phyloP scores from a whole-genome alignment of 805 yeast genomes.

The Isabelozyma pseudorhagii region DNA sequence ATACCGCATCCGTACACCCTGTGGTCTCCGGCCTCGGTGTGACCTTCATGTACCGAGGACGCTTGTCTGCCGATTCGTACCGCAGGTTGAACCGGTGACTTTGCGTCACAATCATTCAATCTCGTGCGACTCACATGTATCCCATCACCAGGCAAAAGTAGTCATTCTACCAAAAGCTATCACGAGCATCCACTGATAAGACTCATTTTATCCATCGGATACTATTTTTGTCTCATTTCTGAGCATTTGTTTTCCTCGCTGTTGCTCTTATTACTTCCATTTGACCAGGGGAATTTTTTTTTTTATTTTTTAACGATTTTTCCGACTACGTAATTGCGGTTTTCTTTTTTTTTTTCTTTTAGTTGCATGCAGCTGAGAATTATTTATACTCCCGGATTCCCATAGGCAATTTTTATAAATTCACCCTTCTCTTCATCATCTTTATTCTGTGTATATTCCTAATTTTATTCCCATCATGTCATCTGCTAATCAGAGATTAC shows the following conservation, averaged over 20 bases:
- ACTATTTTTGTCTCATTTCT: neutral
- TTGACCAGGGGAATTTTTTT: neutral
- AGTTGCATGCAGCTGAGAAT: neutral
- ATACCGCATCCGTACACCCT: neutral
- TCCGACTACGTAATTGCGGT: neutral
- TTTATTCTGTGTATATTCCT: neutral
- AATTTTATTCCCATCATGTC: neutral
- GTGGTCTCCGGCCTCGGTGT: neutral
- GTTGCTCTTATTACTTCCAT: neutral
- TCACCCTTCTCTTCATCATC: neutral
- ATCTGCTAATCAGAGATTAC: constrained; percentile 8
- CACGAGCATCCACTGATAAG: neutral
- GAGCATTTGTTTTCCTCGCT: neutral
- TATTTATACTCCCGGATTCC: neutral
- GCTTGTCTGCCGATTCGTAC: neutral
- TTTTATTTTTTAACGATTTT: neutral
- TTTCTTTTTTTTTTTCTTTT: neutral
- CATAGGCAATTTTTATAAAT: neutral
- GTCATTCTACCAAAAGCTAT: neutral
- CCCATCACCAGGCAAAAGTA: neutral
- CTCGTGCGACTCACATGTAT: neutral
- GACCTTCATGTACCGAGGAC: neutral
- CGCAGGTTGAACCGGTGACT: neutral
- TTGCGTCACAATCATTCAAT: neutral
- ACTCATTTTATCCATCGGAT: neutral